Conservation (phyloP, 2,329 filamentous ascomycete genomes). For the Plenodomus tracheiphilus region DNA sequence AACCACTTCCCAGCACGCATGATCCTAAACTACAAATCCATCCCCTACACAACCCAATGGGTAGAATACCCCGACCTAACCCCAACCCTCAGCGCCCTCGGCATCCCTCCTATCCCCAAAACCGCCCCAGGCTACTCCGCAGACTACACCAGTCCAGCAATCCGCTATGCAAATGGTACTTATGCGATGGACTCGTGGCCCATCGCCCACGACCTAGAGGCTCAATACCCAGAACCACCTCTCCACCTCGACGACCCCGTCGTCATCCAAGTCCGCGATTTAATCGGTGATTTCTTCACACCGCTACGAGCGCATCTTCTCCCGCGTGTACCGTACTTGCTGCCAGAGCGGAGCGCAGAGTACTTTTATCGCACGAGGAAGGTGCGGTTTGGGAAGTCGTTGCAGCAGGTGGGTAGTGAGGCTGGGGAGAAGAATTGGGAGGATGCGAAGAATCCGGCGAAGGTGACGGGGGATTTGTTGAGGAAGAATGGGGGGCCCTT, state of each 20-base stretch:
- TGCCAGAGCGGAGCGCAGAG: constrained; percentile 55
- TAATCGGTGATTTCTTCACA: constrained; percentile 35
- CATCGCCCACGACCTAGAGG: constrained; percentile 64
- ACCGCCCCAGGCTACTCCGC: constrained; percentile 35
- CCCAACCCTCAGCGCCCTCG: constrained; percentile 52
- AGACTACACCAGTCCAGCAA: constrained; percentile 60
- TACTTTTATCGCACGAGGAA: constrained; percentile 62
- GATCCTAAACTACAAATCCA: constrained; percentile 66
- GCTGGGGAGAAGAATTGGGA: constrained; percentile 57
- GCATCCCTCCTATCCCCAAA: constrained; percentile 52
- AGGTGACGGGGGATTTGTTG: constrained; percentile 50
- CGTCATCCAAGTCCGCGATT: constrained; percentile 50
- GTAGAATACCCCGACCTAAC: constrained; percentile 69
- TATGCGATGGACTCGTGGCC: constrained; percentile 66
- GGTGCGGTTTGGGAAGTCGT: constrained; percentile 54
- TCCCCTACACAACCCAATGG: constrained; percentile 72
- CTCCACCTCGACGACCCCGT: constrained; percentile 61
- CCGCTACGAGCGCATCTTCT: constrained; percentile 35
- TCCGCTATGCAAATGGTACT: constrained; percentile 59
- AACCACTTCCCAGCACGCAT: constrained; percentile 63
- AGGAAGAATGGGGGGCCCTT: constrained; percentile 63
- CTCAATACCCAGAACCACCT: constrained; percentile 60
- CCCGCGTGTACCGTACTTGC: constrained; percentile 55
- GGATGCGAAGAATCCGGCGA: constrained; percentile 44
- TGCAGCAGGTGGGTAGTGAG: constrained; percentile 55